Evolutionary conservation across 1,139 yeast species (phyloP).

Genomic region (Zygotorulaspora mrakii): DNA sequence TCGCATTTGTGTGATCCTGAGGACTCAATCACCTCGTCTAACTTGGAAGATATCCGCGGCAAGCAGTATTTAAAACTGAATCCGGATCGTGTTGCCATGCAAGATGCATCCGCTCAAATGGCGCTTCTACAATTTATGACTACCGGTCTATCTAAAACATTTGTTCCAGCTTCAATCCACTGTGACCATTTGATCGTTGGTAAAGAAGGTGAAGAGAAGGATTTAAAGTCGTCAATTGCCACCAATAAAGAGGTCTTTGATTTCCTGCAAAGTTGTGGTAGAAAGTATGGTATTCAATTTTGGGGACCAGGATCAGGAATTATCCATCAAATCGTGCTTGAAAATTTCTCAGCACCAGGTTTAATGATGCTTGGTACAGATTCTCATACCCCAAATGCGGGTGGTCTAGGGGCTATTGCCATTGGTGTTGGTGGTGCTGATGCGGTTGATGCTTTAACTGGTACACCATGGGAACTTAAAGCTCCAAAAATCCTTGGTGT

Average conservation of each 20-base stretch:
- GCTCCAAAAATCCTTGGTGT: slow-evolving; percentile 94
- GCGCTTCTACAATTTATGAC: slow-evolving; percentile 96
- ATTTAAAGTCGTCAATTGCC: slow-evolving; percentile 68
- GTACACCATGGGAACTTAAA: slow-evolving; percentile 98
- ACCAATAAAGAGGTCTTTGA: slow-evolving; percentile 93
- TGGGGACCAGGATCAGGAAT: slow-evolving; percentile 99
- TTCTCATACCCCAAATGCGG: slow-evolving; percentile 97
- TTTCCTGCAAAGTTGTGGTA: slow-evolving; percentile 85
- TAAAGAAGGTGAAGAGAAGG: slow-evolving; percentile 81
- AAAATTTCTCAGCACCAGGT: slow-evolving; percentile 93
- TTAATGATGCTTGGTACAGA: slow-evolving; percentile 95
- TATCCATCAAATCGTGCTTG: slow-evolving; percentile 94
- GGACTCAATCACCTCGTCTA: slow-evolving; percentile 58
- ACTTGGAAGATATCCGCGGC: slow-evolving; percentile 60
- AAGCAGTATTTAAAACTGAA: slow-evolving; percentile 77
- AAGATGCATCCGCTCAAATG: slow-evolving; percentile 98
- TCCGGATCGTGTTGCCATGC: slow-evolving; percentile 99
- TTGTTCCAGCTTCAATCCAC: slow-evolving; percentile 92
- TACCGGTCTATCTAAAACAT: slow-evolving; percentile 79
- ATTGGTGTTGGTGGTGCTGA: slow-evolving; percentile 99
- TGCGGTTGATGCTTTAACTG: slow-evolving; percentile 95
- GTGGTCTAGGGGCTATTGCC: slow-evolving; percentile 95
- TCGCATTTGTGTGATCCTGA: slow-evolving; percentile 87
- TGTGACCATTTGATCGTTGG: slow-evolving; percentile 98
- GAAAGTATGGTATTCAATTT: slow-evolving; percentile 90